A percentile compares a stretch with the other conserved stretches of the same genome.
Evolutionary conservation across 495 filamentous ascomycete species (phyloP).

Genomic region (Ramalina peruviana): DNA sequence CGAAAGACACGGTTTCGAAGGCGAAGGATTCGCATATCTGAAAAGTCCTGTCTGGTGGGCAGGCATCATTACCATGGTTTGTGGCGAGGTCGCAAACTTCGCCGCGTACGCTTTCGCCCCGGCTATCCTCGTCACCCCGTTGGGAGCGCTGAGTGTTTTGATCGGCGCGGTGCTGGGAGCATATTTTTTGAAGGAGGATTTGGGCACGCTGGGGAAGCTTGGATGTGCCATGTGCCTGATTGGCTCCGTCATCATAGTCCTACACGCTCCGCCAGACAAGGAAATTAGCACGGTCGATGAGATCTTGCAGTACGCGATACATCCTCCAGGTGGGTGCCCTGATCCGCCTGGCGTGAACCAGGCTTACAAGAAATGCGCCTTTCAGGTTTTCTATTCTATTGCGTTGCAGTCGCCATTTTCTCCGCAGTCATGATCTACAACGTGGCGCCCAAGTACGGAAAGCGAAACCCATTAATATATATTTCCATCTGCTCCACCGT

Average conservation of each 20-base stretch:
- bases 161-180: slow-evolving; percentile 91
- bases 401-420: slow-evolving; percentile 60
- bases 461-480: slow-evolving; percentile 88
- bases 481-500: slow-evolving; percentile 95
- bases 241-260: slow-evolving; percentile 90
- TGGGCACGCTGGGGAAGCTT: slow-evolving; percentile 80
- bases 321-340: slow-evolving; percentile 51
- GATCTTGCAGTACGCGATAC: slow-evolving; percentile 76
- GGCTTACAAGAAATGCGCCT: background rate
- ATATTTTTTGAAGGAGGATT: slow-evolving; percentile 80
- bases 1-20: slow-evolving; percentile 86
- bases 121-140: slow-evolving; percentile 87
- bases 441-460: slow-evolving; percentile 75
- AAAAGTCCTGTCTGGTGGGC: slow-evolving; percentile 91
- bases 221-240: slow-evolving; percentile 94
- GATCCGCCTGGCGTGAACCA: background rate
- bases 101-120: slow-evolving; percentile 96
- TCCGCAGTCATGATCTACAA: slow-evolving; percentile 91
- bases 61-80: slow-evolving; percentile 70
- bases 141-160: slow-evolving; percentile 84
- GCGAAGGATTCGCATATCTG: slow-evolving; percentile 88
- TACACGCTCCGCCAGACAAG: slow-evolving; percentile 91
- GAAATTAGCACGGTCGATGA: slow-evolving; percentile 76
- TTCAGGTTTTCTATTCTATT: slow-evolving; percentile 78
- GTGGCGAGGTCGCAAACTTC: slow-evolving; percentile 90